phyloP scores from a whole-genome alignment of 2,329 filamentous ascomycete genomes.

The Diaporthe citri region DNA sequence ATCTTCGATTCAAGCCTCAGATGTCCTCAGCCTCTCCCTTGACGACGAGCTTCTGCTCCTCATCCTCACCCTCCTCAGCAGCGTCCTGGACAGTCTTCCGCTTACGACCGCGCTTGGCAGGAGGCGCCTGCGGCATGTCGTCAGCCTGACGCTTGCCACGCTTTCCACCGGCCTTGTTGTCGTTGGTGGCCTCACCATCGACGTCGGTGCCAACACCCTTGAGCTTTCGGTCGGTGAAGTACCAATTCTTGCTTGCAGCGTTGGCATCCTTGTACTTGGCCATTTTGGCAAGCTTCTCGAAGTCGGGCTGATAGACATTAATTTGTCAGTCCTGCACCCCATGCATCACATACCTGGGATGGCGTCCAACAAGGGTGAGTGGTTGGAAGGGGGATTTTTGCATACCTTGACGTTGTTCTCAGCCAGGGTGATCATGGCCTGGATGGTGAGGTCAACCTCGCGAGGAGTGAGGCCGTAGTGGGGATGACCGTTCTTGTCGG shows the following conservation, averaged over 20 bases:
- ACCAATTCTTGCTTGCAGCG: background rate
- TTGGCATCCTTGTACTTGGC: background rate
- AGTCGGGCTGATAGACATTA: conserved; percentile 1
- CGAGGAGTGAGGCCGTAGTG: conserved; percentile 5
- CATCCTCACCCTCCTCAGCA: background rate
- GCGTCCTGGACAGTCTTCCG: background rate
- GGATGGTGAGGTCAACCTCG: conserved; percentile 17
- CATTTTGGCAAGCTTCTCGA: conserved; percentile 13
- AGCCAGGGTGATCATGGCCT: conserved; percentile 5
- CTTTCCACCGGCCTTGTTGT: background rate
- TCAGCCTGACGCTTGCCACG: background rate
- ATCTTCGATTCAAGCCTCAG: background rate
- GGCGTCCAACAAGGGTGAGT: background rate
- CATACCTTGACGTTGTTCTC: conserved; percentile 12
- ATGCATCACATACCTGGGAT: background rate
- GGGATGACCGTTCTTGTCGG: background rate
- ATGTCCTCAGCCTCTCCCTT: background rate
- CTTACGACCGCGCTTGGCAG: background rate
- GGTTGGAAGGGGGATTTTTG: background rate
- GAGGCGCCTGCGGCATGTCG: background rate
- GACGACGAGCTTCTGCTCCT: background rate
- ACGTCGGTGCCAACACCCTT: background rate
- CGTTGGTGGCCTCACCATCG: background rate
- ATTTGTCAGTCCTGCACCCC: background rate
- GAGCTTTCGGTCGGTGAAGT: background rate